Percentiles rank a stretch among this genome's conserved stretches.
Conservation (phyloP, 805 yeast species). For the Candida quercuum region DNA sequence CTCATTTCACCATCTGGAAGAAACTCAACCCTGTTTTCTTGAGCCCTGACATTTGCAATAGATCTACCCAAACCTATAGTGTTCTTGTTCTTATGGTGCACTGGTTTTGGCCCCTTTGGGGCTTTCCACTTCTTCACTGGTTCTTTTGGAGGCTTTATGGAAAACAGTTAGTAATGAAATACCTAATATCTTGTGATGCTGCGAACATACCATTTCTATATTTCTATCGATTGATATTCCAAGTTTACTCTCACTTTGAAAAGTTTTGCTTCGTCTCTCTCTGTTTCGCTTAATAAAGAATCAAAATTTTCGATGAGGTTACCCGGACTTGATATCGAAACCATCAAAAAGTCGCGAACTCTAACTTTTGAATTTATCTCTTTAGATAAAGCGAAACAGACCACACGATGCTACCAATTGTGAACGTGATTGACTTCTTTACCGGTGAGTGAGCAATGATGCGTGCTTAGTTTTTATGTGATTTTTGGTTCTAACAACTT, state of each 20-base stretch:
- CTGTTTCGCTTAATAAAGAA: background rate
- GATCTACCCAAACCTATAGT: constrained; percentile 82
- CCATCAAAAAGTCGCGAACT: no score
- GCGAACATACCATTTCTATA: background rate
- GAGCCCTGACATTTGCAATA: constrained; percentile 66
- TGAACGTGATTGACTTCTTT: background rate
- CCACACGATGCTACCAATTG: background rate
- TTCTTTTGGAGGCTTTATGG: constrained; percentile 32
- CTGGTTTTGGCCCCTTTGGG: constrained; percentile 91
- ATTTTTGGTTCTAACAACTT: background rate
- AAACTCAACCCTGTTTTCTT: constrained; percentile 62
- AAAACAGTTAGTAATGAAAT: constrained; percentile 1
- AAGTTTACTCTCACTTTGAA: background rate
- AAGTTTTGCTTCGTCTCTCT: no score
- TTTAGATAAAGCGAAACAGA: background rate
- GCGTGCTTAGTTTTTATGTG: background rate
- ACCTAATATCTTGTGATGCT: no score
- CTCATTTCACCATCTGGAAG: constrained; percentile 86
- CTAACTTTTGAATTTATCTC: no score
- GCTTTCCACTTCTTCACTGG: constrained; percentile 74
- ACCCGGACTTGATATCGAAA: no score
- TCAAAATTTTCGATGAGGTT: constrained; percentile 9
- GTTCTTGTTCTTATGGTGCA: constrained; percentile 78
- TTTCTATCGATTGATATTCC: no score
- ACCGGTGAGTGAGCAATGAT: background rate